These are phyloP conservation scores for Gyromitra esculenta DNA, from an alignment of 2,329 filamentous ascomycete genomes.

Conservation along the genomic window DNA sequence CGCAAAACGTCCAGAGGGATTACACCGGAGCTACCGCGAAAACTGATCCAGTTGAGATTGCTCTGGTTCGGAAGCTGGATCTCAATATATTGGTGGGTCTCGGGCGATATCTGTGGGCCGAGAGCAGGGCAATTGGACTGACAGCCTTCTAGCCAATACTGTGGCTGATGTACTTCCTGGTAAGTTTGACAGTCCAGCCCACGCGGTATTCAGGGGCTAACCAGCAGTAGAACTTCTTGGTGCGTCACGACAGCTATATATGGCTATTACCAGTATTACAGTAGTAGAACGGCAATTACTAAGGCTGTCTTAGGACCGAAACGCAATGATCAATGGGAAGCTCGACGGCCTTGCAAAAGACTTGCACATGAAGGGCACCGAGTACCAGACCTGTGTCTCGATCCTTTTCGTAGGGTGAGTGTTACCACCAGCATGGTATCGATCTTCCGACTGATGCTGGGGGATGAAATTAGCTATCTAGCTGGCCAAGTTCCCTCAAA, in stretches of 20 bases:
- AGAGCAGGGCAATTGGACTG: neutral
- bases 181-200: slow-evolving; percentile 4
- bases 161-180: slow-evolving; percentile 64
- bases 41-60: slow-evolving; percentile 61
- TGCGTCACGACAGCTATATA: neutral
- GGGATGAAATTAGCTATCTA: slow-evolving; percentile 48
- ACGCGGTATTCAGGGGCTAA: neutral
- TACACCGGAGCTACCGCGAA: slow-evolving; percentile 62
- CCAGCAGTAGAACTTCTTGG: slow-evolving; percentile 32
- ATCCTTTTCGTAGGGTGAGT: slow-evolving; percentile 62
- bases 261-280: neutral
- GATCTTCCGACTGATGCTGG: slow-evolving; percentile 18
- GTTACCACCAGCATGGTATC: slow-evolving; percentile 17
- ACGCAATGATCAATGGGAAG: slow-evolving; percentile 64
- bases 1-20: slow-evolving; percentile 56
- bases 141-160: slow-evolving; percentile 58
- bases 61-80: slow-evolving; percentile 61
- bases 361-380: slow-evolving; percentile 62
- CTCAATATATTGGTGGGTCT: slow-evolving; percentile 59
- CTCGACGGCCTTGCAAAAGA: slow-evolving; percentile 62
- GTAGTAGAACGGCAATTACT: neutral
- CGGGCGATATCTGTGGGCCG: neutral
- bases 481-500: slow-evolving; percentile 60
- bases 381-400: slow-evolving; percentile 63
- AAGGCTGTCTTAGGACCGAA: slow-evolving; percentile 62